Evolutionary conservation across 1,284 basidiomycete genomes (phyloP).

Genomic region (Naganishia cerealis): DNA sequence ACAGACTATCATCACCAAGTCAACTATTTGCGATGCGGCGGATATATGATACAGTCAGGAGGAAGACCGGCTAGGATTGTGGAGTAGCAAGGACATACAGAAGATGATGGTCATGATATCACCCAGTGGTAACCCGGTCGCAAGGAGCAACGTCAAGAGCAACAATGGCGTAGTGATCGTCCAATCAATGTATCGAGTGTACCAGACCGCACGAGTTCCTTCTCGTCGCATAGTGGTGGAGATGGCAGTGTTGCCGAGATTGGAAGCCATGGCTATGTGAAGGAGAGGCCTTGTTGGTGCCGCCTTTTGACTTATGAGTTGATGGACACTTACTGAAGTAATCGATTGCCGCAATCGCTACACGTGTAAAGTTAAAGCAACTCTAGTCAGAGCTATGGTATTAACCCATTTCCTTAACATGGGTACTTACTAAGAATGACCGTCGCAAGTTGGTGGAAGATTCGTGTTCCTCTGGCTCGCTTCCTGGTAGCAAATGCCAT

Average conservation of each 20-base stretch:
- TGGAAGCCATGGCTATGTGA: slow-evolving; percentile 10
- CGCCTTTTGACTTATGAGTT: neutral
- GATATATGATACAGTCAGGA: neutral
- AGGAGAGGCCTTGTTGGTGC: neutral
- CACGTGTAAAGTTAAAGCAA: neutral
- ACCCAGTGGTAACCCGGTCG: slow-evolving; percentile 23
- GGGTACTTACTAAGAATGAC: slow-evolving; percentile 10
- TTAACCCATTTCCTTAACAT: neutral
- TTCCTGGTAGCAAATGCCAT: slow-evolving; percentile 19
- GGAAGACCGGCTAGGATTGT: too few relatives aligned
- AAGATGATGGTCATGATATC: slow-evolving; percentile 15
- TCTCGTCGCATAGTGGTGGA: slow-evolving; percentile 22
- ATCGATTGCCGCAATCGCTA: slow-evolving; percentile 16
- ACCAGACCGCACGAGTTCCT: slow-evolving; percentile 25
- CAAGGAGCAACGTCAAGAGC: slow-evolving; percentile 9
- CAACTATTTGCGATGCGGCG: neutral
- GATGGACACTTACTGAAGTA: slow-evolving; percentile 12
- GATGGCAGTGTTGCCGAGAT: slow-evolving; percentile 16
- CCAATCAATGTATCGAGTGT: slow-evolving; percentile 28
- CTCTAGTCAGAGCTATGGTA: neutral
- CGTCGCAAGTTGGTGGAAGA: slow-evolving; percentile 27
- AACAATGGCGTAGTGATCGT: slow-evolving; percentile 18
- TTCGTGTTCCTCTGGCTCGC: slow-evolving; percentile 17
- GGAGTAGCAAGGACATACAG: slow-evolving; percentile 5
- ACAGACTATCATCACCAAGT: slow-evolving; percentile 5